A percentile compares a stretch with the other conserved stretches of the same genome.
These are phyloP conservation scores for Rhizopogon roseolus DNA, from an alignment of 768 basidiomycete species.

Conservation along the genomic window DNA sequence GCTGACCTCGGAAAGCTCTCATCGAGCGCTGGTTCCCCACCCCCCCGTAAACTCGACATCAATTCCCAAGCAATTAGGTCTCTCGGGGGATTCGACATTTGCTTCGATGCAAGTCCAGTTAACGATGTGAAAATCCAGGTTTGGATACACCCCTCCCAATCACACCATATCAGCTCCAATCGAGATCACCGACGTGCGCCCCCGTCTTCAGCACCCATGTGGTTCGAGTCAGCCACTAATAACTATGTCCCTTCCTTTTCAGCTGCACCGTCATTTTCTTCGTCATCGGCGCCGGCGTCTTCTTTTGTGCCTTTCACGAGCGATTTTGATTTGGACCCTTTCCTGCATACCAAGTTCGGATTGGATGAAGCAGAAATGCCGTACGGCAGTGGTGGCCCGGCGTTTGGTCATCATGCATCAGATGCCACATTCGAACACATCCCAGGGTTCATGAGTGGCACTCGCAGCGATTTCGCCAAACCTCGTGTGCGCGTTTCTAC, in stretches of 20 bases:
- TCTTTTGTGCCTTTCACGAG: constrained; percentile 20
- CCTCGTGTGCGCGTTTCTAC: constrained; percentile 64
- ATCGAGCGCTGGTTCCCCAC: constrained; percentile 27
- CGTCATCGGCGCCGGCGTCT: constrained; percentile 35
- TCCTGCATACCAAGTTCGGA: constrained; percentile 13
- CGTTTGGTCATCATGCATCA: constrained; percentile 23
- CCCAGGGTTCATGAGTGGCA: constrained; percentile 21
- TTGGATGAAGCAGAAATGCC: constrained; percentile 19
- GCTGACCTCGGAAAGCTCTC: constrained; percentile 32
- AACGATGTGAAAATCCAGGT: constrained; percentile 72
- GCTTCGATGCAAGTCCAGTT: constrained; percentile 61
- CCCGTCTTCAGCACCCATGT: constrained; percentile 17
- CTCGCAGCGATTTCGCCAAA: constrained; percentile 18
- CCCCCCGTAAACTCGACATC: constrained; percentile 46
- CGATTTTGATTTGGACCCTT: not conserved
- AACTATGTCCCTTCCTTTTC: constrained; percentile 7
- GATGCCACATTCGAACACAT: constrained; percentile 27
- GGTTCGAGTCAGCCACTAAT: constrained; percentile 15
- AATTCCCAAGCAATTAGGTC: constrained; percentile 40
- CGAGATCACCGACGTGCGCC: constrained; percentile 8
- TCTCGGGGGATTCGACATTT: constrained; percentile 62
- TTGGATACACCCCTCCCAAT: constrained; percentile 59
- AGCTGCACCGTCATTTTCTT: constrained; percentile 15
- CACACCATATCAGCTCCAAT: constrained; percentile 16
- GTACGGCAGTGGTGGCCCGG: constrained; percentile 16